Conservation (phyloP, 78 protist species). For the Guillardia theta region DNA sequence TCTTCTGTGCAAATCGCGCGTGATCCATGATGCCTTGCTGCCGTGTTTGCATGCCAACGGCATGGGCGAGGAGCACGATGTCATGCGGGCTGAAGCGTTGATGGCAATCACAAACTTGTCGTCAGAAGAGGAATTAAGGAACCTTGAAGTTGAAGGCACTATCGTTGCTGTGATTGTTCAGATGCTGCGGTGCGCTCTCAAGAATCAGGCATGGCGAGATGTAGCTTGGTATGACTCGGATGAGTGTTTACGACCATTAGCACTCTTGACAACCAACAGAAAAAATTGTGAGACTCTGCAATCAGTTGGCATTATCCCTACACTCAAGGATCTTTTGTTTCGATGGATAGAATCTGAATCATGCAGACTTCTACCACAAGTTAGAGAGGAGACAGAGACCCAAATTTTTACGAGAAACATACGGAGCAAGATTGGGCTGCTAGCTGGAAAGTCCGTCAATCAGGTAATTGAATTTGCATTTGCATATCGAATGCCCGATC, state of each 20-base stretch:
- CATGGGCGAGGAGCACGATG: background rate
- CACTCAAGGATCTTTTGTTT: background rate
- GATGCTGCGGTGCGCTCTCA: constrained; percentile 26
- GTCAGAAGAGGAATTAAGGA: background rate
- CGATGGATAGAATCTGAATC: background rate
- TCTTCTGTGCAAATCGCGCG: background rate
- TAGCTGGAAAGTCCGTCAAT: no score
- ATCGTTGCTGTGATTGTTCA: background rate
- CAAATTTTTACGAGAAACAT: no score
- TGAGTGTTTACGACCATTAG: background rate
- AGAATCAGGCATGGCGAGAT: background rate
- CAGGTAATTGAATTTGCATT: no score
- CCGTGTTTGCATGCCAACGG: background rate
- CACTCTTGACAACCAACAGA: background rate
- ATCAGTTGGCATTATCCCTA: background rate
- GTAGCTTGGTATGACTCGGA: constrained; percentile 18
- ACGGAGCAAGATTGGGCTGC: no score
- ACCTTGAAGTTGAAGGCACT: background rate
- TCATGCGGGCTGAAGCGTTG: background rate
- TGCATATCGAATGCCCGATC: background rate
- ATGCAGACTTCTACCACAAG: no score
- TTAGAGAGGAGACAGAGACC: no score
- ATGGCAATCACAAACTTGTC: constrained; percentile 25
- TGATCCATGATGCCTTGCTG: background rate
- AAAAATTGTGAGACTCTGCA: background rate